Evolutionary conservation across 441 rosid species (phyloP).

Genomic region (Jatropha podagrica): DNA sequence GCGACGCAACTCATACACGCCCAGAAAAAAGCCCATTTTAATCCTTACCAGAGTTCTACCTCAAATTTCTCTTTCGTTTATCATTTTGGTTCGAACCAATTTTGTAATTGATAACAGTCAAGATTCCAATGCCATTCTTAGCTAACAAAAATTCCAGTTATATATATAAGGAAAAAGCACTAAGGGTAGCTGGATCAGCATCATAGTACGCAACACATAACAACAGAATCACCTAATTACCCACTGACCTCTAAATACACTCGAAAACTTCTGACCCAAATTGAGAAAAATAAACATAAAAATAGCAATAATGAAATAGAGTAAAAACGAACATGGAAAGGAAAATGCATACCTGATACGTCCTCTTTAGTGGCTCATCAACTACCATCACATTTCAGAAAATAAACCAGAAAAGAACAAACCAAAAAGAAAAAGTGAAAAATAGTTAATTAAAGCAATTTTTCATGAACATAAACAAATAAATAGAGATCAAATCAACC

Average conservation of each 20-base stretch:
- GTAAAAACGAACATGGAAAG: not conserved
- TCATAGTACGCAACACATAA: not conserved
- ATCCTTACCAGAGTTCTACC: not conserved
- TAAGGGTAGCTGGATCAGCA: not conserved
- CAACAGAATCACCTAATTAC: not conserved
- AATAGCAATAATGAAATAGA: conserved; percentile 2
- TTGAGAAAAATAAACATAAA: conserved; percentile 19
- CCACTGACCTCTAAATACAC: not conserved
- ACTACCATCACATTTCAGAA: conserved; percentile 43
- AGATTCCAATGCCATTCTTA: not conserved
- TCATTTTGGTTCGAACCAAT: not conserved
- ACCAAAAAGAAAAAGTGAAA: conserved; percentile 1
- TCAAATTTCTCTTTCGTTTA: not conserved
- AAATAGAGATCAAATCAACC: conserved; percentile 38
- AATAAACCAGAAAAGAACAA: conserved; percentile 5
- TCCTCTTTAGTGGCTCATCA: conserved; percentile 69
- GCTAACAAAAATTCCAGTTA: not conserved
- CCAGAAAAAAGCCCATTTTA: conserved; percentile 2
- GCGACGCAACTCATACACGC: not conserved
- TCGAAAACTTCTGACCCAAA: not conserved
- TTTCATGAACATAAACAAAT: not conserved
- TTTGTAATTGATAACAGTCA: not conserved
- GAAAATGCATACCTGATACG: conserved; percentile 56
- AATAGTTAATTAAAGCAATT: conserved; percentile 3
- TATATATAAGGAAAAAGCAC: not conserved